Percentiles rank a stretch among this genome's conserved stretches.
Conservation (phyloP, 371 early-diverging fungal species). For the Rhizopus delemar region DNA sequence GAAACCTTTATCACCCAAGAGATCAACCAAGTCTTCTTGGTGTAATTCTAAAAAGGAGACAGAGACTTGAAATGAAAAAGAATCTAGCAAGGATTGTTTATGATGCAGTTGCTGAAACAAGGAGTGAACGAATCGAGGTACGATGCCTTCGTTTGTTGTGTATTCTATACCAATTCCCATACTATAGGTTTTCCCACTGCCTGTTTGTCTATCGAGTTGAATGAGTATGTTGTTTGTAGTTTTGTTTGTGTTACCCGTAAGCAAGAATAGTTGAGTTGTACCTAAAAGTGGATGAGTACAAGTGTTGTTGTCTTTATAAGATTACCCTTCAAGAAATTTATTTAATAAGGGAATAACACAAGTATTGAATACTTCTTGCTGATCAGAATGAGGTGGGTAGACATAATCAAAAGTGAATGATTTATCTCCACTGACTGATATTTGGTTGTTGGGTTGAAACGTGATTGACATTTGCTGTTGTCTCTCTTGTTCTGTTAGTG, state of each 20-base stretch:
- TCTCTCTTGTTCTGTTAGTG: conserved; percentile 74
- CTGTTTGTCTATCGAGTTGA: conserved; percentile 40
- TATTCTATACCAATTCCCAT: conserved; percentile 54
- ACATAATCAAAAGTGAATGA: conserved; percentile 88
- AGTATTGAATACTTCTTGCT: conserved; percentile 70
- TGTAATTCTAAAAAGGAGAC: conserved; percentile 92
- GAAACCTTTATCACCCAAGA: conserved; percentile 53
- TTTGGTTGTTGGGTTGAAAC: conserved; percentile 55
- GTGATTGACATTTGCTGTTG: conserved; percentile 64
- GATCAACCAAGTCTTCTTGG: conserved; percentile 92
- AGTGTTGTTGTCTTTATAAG: neutral
- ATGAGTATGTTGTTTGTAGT: conserved; percentile 20
- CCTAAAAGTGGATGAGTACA: conserved; percentile 20
- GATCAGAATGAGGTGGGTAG: conserved; percentile 71
- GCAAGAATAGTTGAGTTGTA: conserved; percentile 91
- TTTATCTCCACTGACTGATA: conserved; percentile 60
- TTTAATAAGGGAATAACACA: conserved; percentile 74
- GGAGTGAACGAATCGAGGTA: conserved; percentile 80
- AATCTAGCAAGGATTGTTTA: conserved; percentile 36
- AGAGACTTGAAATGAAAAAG: conserved; percentile 55
- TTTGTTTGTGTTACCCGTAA: conserved; percentile 88
- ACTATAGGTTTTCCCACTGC: conserved; percentile 60
- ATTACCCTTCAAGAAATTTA: conserved; percentile 86
- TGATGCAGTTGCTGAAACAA: conserved; percentile 55
- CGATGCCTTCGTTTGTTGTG: conserved; percentile 65